Evolutionary conservation across 2,329 filamentous ascomycete species (phyloP).

Genomic region (Ilyonectria sp.): DNA sequence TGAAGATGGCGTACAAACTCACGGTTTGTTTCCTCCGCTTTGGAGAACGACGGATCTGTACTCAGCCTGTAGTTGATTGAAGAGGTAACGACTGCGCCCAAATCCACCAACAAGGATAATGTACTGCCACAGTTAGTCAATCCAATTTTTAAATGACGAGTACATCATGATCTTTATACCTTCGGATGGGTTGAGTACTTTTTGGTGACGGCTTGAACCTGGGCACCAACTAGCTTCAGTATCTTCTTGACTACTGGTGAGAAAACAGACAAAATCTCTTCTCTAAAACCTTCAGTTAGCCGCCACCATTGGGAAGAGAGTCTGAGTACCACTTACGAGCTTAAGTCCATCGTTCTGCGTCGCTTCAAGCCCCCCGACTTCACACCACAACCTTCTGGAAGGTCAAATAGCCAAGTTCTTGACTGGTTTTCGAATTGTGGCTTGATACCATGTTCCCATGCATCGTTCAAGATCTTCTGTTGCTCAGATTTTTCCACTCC

Average conservation of each 20-base stretch:
- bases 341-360: constrained; percentile 16
- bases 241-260: constrained; percentile 41
- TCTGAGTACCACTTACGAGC: background rate
- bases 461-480: constrained; percentile 41
- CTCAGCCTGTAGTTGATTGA: constrained; percentile 24
- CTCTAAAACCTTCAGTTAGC: constrained; percentile 17
- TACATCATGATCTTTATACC: constrained; percentile 35
- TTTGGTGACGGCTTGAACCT: constrained; percentile 37
- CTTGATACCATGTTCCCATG: constrained; percentile 52
- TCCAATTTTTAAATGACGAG: accelerated
- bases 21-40: constrained; percentile 51
- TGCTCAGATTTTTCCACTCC: background rate
- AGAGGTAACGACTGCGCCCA: constrained; percentile 52
- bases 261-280: constrained; percentile 46
- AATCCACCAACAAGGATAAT: constrained; percentile 59
- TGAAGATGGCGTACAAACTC: constrained; percentile 28
- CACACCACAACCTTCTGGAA: constrained; percentile 26
- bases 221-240: constrained; percentile 40
- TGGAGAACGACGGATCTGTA: constrained; percentile 49
- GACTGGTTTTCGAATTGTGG: constrained; percentile 39
- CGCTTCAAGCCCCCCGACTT: constrained; percentile 12
- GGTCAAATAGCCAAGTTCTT: constrained; percentile 31
- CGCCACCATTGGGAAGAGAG: accelerated
- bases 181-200: constrained; percentile 43
- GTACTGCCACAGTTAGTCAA: constrained; percentile 44